Percentiles rank a stretch among this genome's conserved stretches.
Conservation (phyloP, 805 yeast genomes). For the Kregervanrija pseudodelftensis region DNA sequence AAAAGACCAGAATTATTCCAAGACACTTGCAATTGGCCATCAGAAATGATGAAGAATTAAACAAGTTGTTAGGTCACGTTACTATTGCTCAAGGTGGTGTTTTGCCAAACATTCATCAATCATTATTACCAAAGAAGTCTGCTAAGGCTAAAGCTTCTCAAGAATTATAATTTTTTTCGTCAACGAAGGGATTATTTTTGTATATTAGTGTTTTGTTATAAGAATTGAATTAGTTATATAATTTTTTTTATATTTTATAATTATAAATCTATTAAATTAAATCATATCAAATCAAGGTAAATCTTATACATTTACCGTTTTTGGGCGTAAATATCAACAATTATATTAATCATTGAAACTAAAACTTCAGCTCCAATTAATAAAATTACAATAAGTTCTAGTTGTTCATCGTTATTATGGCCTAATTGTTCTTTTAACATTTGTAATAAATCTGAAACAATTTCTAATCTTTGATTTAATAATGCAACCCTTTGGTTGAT, state of each 20-base stretch:
- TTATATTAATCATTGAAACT: slow-evolving; percentile 77
- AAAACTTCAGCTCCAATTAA: slow-evolving; percentile 88
- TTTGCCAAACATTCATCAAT: slow-evolving; percentile 92
- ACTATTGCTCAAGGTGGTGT: slow-evolving; percentile 99
- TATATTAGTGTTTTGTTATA: slow-evolving; percentile 2
- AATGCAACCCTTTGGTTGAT: slow-evolving; percentile 90
- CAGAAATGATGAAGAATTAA: slow-evolving; percentile 98
- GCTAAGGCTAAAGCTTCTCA: slow-evolving; percentile 51
- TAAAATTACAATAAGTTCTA: slow-evolving; percentile 85
- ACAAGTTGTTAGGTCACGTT: slow-evolving; percentile 86
- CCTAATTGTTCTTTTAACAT: slow-evolving; percentile 97
- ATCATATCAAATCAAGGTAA: background rate
- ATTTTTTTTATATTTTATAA: background rate
- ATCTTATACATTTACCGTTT: background rate
- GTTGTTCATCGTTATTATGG: slow-evolving; percentile 86
- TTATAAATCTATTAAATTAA: background rate
- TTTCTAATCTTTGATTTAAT: slow-evolving; percentile 87
- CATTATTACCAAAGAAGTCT: slow-evolving; percentile 65
- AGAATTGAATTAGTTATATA: background rate
- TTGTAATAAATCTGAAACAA: slow-evolving; percentile 84
- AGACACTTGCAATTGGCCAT: slow-evolving; percentile 98
- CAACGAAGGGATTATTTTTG: background rate
- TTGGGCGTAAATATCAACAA: slow-evolving; percentile 29
- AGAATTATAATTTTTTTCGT: slow-evolving; percentile 37
- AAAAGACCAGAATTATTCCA: slow-evolving; percentile 98